Evolutionary conservation across 2,329 filamentous ascomycete genomes (phyloP).

Genomic region (Diaporthe vexans): DNA sequence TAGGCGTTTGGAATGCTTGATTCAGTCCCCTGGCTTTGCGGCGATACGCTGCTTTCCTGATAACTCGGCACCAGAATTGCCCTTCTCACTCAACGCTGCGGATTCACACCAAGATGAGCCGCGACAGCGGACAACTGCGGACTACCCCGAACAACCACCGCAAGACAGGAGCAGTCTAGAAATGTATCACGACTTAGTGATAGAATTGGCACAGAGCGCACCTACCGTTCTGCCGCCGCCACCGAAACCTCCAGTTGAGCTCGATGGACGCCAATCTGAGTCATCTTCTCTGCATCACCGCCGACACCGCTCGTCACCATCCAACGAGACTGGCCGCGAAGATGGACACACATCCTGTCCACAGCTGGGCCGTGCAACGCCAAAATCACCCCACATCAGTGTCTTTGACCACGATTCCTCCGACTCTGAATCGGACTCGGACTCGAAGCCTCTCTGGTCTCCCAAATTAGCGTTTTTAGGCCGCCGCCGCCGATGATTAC

Average conservation of each 20-base stretch:
- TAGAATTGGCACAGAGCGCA: constrained; percentile 22
- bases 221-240: background rate
- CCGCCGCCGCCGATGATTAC: background rate
- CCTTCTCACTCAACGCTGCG: background rate
- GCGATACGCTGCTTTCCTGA: background rate
- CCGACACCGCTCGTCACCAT: constrained; percentile 1
- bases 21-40: constrained; percentile 9
- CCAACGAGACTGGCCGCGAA: background rate
- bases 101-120: background rate
- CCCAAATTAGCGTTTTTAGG: constrained; percentile 3
- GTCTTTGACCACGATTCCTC: constrained; percentile 24
- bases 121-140: background rate
- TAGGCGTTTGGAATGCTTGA: constrained; percentile 3
- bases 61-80: background rate
- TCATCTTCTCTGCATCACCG: background rate
- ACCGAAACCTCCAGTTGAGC: background rate
- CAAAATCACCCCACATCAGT: background rate
- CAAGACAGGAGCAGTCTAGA: constrained; percentile 14
- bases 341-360: background rate
- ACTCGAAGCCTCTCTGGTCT: constrained; percentile 21
- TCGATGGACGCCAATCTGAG: background rate
- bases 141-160: background rate
- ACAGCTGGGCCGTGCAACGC: background rate
- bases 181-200: constrained; percentile 22
- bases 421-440: constrained; percentile 20